A percentile compares a stretch with the other conserved stretches of the same genome.
Conservation (phyloP, 306 rosid species). For the Prunus davidiana region DNA sequence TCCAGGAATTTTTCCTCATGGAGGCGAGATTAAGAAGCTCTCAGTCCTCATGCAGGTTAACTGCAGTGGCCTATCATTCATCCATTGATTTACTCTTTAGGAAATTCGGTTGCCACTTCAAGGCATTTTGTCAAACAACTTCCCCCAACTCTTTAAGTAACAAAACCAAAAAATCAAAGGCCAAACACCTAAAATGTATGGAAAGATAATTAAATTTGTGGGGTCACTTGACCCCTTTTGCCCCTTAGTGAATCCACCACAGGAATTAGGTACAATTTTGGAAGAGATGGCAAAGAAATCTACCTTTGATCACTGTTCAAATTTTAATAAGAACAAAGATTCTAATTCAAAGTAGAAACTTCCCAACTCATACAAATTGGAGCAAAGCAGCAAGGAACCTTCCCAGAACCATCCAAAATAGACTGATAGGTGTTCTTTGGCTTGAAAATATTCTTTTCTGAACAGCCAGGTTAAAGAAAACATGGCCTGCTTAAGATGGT, state of each 20-base stretch:
- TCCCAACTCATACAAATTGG: slow-evolving; percentile 14
- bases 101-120: background rate
- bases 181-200: background rate
- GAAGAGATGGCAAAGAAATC: background rate
- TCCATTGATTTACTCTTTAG: background rate
- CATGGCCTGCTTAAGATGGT: background rate
- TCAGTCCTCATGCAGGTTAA: background rate
- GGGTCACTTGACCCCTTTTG: background rate
- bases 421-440: background rate
- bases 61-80: background rate
- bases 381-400: slow-evolving; percentile 19
- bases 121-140: background rate
- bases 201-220: background rate
- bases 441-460: too few species aligned
- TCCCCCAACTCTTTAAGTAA: background rate
- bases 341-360: slow-evolving; percentile 20
- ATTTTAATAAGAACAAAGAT: background rate
- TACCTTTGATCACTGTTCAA: background rate
- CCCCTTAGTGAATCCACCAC: too few species aligned
- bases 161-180: too few species aligned
- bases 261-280: too few species aligned
- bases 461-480: background rate
- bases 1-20: too few species aligned
- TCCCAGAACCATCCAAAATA: slow-evolving; percentile 3
- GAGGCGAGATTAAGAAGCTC: too few species aligned